These are phyloP conservation scores for Colletotrichum agaves DNA, from an alignment of 2,329 filamentous ascomycete species.

Conservation along the genomic window DNA sequence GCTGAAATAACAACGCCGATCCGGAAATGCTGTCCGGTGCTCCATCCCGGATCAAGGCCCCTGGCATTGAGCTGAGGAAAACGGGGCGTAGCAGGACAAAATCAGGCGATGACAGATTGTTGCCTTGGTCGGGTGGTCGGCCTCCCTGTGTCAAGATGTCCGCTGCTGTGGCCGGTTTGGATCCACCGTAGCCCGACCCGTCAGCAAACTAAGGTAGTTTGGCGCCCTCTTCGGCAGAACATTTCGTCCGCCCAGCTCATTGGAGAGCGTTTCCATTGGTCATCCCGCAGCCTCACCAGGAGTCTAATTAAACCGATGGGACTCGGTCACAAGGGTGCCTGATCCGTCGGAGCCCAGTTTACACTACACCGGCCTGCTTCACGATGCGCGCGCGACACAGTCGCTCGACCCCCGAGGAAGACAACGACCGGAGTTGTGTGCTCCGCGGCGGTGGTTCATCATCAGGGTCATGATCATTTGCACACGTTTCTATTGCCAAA, in stretches of 20 bases:
- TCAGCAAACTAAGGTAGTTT: constrained; percentile 1
- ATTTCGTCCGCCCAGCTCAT: constrained; percentile 23
- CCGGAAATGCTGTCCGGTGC: too few relatives aligned
- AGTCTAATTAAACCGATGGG: not conserved
- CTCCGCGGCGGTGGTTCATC: not conserved
- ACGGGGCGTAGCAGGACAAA: too few relatives aligned
- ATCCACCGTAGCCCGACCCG: constrained; percentile 14
- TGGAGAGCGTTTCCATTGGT: not conserved
- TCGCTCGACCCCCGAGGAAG: not conserved
- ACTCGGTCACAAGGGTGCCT: not conserved
- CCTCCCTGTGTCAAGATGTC: not conserved
- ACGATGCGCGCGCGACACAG: not conserved
- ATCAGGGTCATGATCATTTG: not conserved
- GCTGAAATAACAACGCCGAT: too few relatives aligned
- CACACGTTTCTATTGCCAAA: not conserved
- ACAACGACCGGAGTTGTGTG: not conserved
- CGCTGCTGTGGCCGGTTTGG: not conserved
- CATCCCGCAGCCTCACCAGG: not conserved
- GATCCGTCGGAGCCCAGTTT: not conserved
- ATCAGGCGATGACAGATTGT: too few relatives aligned
- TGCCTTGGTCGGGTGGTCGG: too few relatives aligned
- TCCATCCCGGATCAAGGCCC: too few relatives aligned
- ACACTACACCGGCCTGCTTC: not conserved
- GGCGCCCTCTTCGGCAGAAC: constrained; percentile 15
- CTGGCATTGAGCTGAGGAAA: too few relatives aligned